Evolutionary conservation across 768 basidiomycete species (phyloP).

Genomic region (Obba rivulosa): DNA sequence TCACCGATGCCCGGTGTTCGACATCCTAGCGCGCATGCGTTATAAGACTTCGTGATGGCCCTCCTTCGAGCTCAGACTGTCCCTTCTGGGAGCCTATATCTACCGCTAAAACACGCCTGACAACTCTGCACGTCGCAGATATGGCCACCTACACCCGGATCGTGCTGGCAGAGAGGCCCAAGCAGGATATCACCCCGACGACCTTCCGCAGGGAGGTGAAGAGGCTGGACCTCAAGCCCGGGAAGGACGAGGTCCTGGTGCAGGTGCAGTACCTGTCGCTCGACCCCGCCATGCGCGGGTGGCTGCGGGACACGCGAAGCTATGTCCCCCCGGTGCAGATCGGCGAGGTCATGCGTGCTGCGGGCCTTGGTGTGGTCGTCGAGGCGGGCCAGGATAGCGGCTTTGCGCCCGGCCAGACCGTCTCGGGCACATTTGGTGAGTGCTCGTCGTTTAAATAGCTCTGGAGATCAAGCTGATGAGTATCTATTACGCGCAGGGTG

Average conservation of each 20-base stretch:
- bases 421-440: conserved; percentile 58
- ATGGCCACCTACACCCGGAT: conserved; percentile 48
- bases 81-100: no score
- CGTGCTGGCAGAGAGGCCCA: conserved; percentile 73
- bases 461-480: no score
- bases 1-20: no score
- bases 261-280: conserved; percentile 73
- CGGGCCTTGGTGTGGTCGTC: conserved; percentile 62
- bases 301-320: conserved; percentile 66
- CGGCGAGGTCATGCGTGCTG: conserved; percentile 65
- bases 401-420: conserved; percentile 64
- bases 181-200: conserved; percentile 56
- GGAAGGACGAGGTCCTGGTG: conserved; percentile 57
- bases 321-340: conserved; percentile 58
- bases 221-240: conserved; percentile 45
- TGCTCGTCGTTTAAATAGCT: no score
- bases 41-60: no score
- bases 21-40: no score
- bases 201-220: conserved; percentile 66
- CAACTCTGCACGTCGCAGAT: no score
- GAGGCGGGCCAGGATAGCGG: conserved; percentile 47
- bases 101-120: no score
- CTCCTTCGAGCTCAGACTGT: no score
- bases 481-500: conserved; percentile 45
- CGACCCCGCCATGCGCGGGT: conserved; percentile 88